A percentile compares a stretch with the other conserved stretches of the same genome.
Conservation (phyloP, 768 basidiomycete species). For the Suillus paluster region DNA sequence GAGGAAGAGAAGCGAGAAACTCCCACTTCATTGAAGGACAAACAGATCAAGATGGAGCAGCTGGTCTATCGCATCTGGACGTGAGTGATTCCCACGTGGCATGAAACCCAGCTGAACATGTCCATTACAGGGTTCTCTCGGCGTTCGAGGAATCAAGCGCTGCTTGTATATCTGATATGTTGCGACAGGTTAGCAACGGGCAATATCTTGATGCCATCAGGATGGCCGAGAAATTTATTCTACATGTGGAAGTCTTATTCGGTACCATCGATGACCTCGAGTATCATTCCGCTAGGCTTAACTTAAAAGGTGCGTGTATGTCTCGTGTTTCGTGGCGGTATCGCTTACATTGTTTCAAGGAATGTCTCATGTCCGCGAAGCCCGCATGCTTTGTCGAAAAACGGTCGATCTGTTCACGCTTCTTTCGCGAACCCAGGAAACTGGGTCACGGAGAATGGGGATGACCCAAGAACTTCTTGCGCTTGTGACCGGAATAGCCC, state of each 20-base stretch:
- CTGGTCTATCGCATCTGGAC: constrained; percentile 99
- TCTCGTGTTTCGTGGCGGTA: constrained; percentile 1
- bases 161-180: constrained; percentile 98
- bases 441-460: constrained; percentile 86
- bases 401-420: constrained; percentile 98
- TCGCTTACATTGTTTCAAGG: constrained; percentile 50
- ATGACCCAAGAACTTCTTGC: constrained; percentile 98
- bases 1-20: constrained; percentile 86
- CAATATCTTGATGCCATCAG: constrained; percentile 96
- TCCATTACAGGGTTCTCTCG: constrained; percentile 73
- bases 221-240: constrained; percentile 98
- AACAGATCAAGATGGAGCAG: constrained; percentile 93
- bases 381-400: constrained; percentile 97
- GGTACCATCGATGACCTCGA: constrained; percentile 97
- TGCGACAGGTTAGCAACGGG: constrained; percentile 95
- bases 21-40: constrained; percentile 79
- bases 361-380: constrained; percentile 98
- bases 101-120: constrained; percentile 13
- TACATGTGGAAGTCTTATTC: constrained; percentile 97
- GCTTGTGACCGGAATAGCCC: constrained; percentile 97
- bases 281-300: constrained; percentile 77
- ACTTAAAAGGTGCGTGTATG: constrained; percentile 75
- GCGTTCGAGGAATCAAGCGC: constrained; percentile 99
- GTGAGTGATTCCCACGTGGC: constrained; percentile 48
- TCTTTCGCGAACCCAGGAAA: constrained; percentile 94